Conservation (phyloP, 1,284 basidiomycete species). For the Leucoagaricus sp. region DNA sequence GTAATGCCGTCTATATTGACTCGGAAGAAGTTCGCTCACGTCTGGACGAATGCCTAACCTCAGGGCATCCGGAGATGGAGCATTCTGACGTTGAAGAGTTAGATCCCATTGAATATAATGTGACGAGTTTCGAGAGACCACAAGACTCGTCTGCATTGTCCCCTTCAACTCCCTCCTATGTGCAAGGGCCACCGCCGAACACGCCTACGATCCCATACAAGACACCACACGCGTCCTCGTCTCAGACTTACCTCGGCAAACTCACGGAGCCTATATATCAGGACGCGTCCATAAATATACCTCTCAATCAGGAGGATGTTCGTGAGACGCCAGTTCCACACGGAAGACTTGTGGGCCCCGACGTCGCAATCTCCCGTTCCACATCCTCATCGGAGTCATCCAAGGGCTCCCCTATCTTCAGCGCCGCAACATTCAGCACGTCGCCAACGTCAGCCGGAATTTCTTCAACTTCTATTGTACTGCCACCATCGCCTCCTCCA, state of each 20-base stretch:
- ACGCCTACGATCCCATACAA: conserved; percentile 19
- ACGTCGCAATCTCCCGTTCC: neutral
- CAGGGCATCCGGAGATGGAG: conserved; percentile 12
- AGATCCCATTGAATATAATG: conserved; percentile 7
- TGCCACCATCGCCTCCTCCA: neutral
- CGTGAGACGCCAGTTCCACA: conserved; percentile 11
- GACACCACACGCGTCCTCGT: conserved; percentile 23
- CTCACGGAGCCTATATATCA: no score
- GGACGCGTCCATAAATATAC: no score
- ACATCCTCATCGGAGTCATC: conserved; percentile 5
- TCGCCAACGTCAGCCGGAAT: neutral
- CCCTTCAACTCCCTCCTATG: neutral
- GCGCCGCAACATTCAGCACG: neutral
- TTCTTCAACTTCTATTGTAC: neutral
- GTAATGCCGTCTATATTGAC: conserved; percentile 37
- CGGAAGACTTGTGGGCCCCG: neutral
- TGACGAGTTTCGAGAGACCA: neutral
- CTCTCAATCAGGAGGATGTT: conserved; percentile 2
- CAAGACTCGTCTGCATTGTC: conserved; percentile 10
- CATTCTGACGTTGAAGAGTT: conserved; percentile 12
- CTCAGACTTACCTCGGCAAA: conserved; percentile 30
- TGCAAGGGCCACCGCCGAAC: conserved; percentile 19
- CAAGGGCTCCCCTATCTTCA: conserved; percentile 5
- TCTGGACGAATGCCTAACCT: conserved; percentile 23
- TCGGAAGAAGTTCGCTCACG: conserved; percentile 28